Base-by-base conservation (phyloP, 73 alveolate genomes). In the Uronychia setigera region DNA sequence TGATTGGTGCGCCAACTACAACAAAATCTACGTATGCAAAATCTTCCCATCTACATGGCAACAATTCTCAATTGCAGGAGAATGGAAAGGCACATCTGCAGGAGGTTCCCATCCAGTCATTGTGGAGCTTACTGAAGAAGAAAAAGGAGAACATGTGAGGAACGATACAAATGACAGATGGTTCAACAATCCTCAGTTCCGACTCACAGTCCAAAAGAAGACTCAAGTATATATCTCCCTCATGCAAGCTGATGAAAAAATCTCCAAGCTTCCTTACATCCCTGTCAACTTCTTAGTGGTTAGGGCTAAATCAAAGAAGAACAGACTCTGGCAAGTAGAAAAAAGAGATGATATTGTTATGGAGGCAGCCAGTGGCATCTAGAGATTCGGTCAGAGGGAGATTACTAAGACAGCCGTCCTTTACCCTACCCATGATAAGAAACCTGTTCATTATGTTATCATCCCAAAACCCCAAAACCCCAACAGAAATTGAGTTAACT, bases 71-170 rank as follows among this genome's bases (percentile, higher is more conserved):
- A 98, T 98, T 58, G 93, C 94, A 19, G 98, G 99, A 19, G 96
- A 97, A 80, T 98, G 99, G 99, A 89, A 91, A 57, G 96, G 98
- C 58, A 96, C 94, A 35, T 89, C 99, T 29, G 92, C 97, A 32
- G 99, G 99, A n/a, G 99, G 99, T 13, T 98, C 99, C 14, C 95
- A 95, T 75, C 99, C 99, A 0, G 94, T 92, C 46, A 92, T 96
- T 97, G 96, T 83, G 80, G 84, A 94, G 87, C 82, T 95, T 81
- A 90, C 95, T 67, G 96, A 92, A 35, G 97, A 92, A 74, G 86
- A 78, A 9, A 81, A 84, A 67, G 97, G 88, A 1, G 98, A 85
- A 75, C 93, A 89, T 91, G 91, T 92, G 5, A 89, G 94, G 34
- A 79, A 82, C 77, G 99, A 98, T 83, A 97, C 99, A 33, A 99